Evolutionary conservation across 257 asterid genomes (phyloP), one percentile per base, ranked within the genome.

Genomic region (Capsicum rhomboideum): DNA sequence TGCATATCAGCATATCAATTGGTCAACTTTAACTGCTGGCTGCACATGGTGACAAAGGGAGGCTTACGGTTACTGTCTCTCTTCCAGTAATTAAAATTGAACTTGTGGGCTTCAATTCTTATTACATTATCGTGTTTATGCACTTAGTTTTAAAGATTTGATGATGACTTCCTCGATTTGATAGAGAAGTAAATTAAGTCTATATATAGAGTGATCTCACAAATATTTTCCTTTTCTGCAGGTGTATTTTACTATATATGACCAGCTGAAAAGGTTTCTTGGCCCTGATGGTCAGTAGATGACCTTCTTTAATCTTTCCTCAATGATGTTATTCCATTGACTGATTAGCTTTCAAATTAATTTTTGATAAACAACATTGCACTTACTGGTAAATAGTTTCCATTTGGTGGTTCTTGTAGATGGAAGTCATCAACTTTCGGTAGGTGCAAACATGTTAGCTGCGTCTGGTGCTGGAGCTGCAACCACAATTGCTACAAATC

Each of bases 401-500:
- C 40, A 10, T 84, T 84, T 88, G 21, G 49, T 83, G 89, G 89
- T 83, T 69, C 85, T 67, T 88, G 56, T 86, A 96, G 99, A 92
- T 89, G 93, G 83, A 82, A 92, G 86, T 81, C 99, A 93, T 90
- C 97, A 92, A 83, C 97, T 96, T 82, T 90, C 99, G 1, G 17
- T 96, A 83, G 97, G 99, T 90, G 97, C 95, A 42, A 94, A 94
- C 86, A 87, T 96, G 98, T 71, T 93, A 79, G 98, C 99, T 88
- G 99, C 99, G 83, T 90, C 97, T 64, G 99, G 98, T 87, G 99
- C 99, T 83, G 99, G 99, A 82, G 98, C 97, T 86, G 98, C 95
- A 20, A 96, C 99, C 4, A 89, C 94, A 0, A 86, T 94, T 85
- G 94, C 93, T 53, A 96, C 96, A 80, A 96, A 94, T 89, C 99